A percentile compares a stretch with the other conserved stretches of the same genome.
Evolutionary conservation across 352 stramenopile genomes (phyloP).

Genomic region (Lagenidium giganteum): DNA sequence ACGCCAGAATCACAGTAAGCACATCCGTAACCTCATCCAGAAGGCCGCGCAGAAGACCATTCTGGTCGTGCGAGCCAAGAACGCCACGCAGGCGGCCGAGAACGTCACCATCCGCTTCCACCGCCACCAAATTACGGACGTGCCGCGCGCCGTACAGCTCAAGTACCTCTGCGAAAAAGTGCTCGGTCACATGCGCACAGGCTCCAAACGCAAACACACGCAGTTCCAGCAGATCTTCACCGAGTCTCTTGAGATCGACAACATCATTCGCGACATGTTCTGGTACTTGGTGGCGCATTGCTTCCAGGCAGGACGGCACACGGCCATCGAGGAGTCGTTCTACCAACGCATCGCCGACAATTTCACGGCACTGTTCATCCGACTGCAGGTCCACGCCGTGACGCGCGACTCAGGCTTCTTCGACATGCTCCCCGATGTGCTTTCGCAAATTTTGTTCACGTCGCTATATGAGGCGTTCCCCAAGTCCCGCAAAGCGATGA

Average conservation of each 20-base stretch:
- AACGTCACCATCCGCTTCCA: slow-evolving; percentile 60
- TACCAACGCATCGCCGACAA: slow-evolving; percentile 64
- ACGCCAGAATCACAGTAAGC: slow-evolving; percentile 44
- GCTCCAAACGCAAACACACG: slow-evolving; percentile 19
- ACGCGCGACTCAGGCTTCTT: slow-evolving; percentile 52
- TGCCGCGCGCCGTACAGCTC: slow-evolving; percentile 47
- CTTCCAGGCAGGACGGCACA: slow-evolving; percentile 46
- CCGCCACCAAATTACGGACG: slow-evolving; percentile 35
- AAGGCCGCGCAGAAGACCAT: slow-evolving; percentile 68
- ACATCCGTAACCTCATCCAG: slow-evolving; percentile 58
- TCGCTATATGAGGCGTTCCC: slow-evolving; percentile 70
- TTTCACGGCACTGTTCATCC: slow-evolving; percentile 60
- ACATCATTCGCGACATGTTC: slow-evolving; percentile 69
- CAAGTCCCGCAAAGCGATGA: slow-evolving; percentile 45
- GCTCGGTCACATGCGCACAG: slow-evolving; percentile 30
- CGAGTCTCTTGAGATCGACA: slow-evolving; percentile 33
- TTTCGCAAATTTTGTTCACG: slow-evolving; percentile 60
- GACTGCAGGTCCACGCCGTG: slow-evolving; percentile 42
- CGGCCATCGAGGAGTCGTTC: slow-evolving; percentile 31
- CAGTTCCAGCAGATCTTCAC: slow-evolving; percentile 46
- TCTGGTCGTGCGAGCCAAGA: slow-evolving; percentile 65
- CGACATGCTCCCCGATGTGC: slow-evolving; percentile 44
- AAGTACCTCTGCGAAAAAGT: slow-evolving; percentile 44
- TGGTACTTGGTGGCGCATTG: slow-evolving; percentile 59
- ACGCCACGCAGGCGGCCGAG: slow-evolving; percentile 59